Evolutionary conservation across 1,139 yeast genomes (phyloP).

Genomic region (Zygoascus meyerae): DNA sequence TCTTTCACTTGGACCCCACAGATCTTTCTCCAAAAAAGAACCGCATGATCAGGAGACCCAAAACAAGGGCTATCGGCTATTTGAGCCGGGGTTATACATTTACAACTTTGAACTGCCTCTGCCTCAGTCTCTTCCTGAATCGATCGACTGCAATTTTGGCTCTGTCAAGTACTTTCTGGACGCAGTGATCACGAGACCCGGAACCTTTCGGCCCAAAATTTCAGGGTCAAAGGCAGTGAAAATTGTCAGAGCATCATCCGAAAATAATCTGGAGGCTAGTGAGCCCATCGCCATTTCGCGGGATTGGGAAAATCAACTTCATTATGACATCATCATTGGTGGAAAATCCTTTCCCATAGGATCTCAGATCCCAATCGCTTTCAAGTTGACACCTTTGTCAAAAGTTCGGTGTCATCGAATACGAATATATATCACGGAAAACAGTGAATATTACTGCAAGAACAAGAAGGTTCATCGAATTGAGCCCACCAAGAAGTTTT

Average conservation of each 20-base stretch:
- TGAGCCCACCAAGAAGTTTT: constrained; percentile 79
- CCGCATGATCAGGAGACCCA: constrained; percentile 30
- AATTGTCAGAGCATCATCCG: constrained; percentile 71
- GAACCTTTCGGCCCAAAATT: constrained; percentile 78
- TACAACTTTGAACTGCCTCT: constrained; percentile 89
- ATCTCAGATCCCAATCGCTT: constrained; percentile 75
- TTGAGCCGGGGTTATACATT: constrained; percentile 78
- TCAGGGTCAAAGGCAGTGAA: constrained; percentile 57
- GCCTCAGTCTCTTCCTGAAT: constrained; percentile 77
- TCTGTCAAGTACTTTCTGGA: constrained; percentile 63
- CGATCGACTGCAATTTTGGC: constrained; percentile 76
- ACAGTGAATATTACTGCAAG: constrained; percentile 80
- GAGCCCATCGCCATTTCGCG: constrained; percentile 89
- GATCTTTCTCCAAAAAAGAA: constrained; percentile 23
- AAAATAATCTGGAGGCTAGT: constrained; percentile 73
- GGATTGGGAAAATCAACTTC: constrained; percentile 90
- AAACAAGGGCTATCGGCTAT: constrained; percentile 40
- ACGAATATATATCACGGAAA: constrained; percentile 79
- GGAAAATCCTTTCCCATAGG: constrained; percentile 84
- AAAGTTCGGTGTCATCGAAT: constrained; percentile 84
- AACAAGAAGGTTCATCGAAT: constrained; percentile 82
- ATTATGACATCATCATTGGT: constrained; percentile 82
- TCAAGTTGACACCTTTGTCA: constrained; percentile 78
- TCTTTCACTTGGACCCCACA: constrained; percentile 21
- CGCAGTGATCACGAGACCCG: constrained; percentile 65